Evolutionary conservation across 108 stramenopile species (phyloP), one percentile per base, ranked within the genome.

Genomic region (Cyclotella kingstonii): DNA sequence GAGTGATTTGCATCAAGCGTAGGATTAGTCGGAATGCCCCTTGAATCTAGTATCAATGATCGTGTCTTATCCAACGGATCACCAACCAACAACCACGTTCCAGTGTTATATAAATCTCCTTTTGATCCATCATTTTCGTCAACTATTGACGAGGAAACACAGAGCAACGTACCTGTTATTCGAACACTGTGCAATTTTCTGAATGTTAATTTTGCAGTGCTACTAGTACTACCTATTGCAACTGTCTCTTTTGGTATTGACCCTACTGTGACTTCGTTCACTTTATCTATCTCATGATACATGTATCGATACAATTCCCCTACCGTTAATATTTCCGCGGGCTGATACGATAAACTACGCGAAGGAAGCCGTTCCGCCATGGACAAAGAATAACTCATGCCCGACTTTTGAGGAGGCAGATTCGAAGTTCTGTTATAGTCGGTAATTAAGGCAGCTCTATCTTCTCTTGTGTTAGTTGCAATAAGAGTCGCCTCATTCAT

Each of bases 341-440:
- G 65, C 47, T 19, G 54, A 51, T 66, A 76, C 0, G 74, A 76
- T 45, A 76, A 66, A 47, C 68, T 76, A 17, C 74, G 74, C 40
- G 74, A 76, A 15, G 74, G 74, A 21, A 76, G 46, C 30, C 74
- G 66, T 41, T 76, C 74, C 34, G 60, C 66, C 54, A 76, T 68
- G 18, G 66, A 61, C 17, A 76, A 51, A 18, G 65, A 76, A 33
- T 23, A 40, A 35, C 34, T 38, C 40, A 26, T 11, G 21, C 19
- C 29, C 36, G n/a, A 3, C 29, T 5, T 39, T 11, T 45, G 61
- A 58, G 14, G 22, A 23, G 15, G 4, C 27, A 39, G 26, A 40
- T 25, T 18, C n/a, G 55, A 3, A 27, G 4, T n/a, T n/a, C 14
- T 56, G 40, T 26, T 56, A 4, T 5, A 8, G 55, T 25, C 41